Evolutionary conservation across 108 stramenopile species (phyloP), one percentile per base, ranked within the genome.

Genomic region (Seminavis robusta): DNA sequence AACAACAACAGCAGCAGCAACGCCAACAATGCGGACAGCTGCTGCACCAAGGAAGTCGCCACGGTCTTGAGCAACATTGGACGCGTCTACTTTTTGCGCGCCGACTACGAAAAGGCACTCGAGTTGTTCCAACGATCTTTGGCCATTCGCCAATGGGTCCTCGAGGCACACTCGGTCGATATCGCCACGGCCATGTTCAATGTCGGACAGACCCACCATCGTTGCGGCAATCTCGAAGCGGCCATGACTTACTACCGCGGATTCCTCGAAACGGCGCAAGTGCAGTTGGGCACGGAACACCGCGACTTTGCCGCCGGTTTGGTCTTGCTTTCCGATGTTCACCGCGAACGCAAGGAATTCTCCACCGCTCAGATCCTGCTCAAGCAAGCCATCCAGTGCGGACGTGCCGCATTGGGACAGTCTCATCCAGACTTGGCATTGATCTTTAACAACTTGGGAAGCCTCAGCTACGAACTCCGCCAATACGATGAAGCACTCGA

Each of bases 21-120:
- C 25, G 48, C 74, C 16, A 46, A 48, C 33, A 52, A 61, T 19
- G 74, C 67, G 6, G 24, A 76, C 38, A 52, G 65, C 5, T 40
- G 70, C 30, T 74, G 80, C 52, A 17, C 43, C 7, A 31, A 47
- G 17, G 44, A 59, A 44, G 61, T 73, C 33, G 81, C 76, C 15
- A 86, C 80, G 11, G 73, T 82, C 29, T 58, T 80, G 45, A 86
- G 83, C 66, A 86, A 86, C 63, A 65, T 80, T 17, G 85, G 85
- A 16, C 71, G 85, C 1, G 63, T 76, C 27, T 56, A 82, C 45
- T 83, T 75, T 41, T 56, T 80, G 33, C 60, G 49, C 33, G 65
- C 60, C 27, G 62, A 86, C 15, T 80, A 79, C 54, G 43, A 62
- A 20, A 48, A 74, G 23, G 79, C 85, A 11, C 64, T 86, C 1